Percentiles rank a stretch among this genome's conserved stretches.
phyloP scores from a whole-genome alignment of 371 early-diverging fungal genomes.

The Circinella minor region DNA sequence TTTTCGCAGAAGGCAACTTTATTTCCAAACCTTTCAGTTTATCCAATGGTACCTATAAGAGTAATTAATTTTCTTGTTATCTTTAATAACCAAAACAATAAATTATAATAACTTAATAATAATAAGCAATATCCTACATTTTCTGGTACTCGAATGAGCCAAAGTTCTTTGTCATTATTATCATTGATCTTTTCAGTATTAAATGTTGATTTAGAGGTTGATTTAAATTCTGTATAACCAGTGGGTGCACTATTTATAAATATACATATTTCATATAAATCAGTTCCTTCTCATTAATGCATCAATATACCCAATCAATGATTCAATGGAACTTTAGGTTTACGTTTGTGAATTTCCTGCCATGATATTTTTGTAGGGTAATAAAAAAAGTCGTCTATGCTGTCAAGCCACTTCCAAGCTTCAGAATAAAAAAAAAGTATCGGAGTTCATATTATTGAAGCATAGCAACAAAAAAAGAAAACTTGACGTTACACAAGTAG shows the following conservation, averaged over 20 bases:
- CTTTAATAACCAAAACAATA: neutral
- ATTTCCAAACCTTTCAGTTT: constrained; percentile 36
- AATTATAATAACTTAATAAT: too few relatives aligned
- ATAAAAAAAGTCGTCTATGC: neutral
- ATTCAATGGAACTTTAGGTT: neutral
- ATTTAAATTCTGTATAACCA: constrained; percentile 5
- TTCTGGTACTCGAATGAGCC: constrained; percentile 54
- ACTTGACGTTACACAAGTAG: too few relatives aligned
- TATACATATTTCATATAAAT: neutral
- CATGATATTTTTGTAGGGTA: neutral
- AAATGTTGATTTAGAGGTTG: neutral
- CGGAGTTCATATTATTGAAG: too few relatives aligned
- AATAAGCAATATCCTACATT: constrained; percentile 29
- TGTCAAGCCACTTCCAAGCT: neutral
- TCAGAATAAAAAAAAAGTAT: neutral
- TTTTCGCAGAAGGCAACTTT: constrained; percentile 21
- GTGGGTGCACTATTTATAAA: constrained; percentile 10
- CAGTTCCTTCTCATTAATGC: neutral
- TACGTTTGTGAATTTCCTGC: neutral
- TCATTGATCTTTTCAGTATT: constrained; percentile 15
- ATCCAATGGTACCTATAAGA: constrained; percentile 34
- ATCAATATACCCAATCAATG: neutral
- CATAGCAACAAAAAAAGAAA: too few relatives aligned
- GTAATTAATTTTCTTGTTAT: neutral
- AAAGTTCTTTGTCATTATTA: constrained; percentile 49